Evolutionary conservation across 2,329 filamentous ascomycete genomes (phyloP), one percentile per base, ranked within the genome.

Genomic region (Cordyceps fumosorosea): DNA sequence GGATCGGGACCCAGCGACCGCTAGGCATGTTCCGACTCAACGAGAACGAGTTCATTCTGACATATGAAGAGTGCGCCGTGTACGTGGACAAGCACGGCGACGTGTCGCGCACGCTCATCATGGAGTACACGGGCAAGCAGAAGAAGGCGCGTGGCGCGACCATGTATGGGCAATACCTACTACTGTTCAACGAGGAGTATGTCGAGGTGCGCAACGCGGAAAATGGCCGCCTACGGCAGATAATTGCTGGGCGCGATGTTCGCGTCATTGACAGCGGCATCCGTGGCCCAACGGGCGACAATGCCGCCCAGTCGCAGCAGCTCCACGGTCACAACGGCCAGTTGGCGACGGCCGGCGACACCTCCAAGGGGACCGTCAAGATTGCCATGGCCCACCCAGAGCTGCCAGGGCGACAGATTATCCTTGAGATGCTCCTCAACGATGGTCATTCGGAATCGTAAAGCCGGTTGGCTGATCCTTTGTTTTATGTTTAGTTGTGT

Each of bases 11-110:
- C 67, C 90, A 96, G 70, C 85, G 87, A 62, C 93, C 95, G 0
- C 80, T 99, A 12, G 93, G 93, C 68, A 99, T 99, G 95, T 97
- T 99, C 81, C 87, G 93, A 47, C 85, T 99, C 60, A 93, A 89
- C 66, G 90, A 96, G 63, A 89, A 90, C 62, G 95, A 96, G 73
- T 99, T 98, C 76, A 80, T 99, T 29, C 86, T 97, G 55, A 91
- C 90, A 44, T 99, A 98, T 74, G 90, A 96, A 75, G 92, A 97
- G 74, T 98, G 93, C 69, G 95, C 93, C 20, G 93, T 99, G 10
- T 99, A 98, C 71, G 90, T 98, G 71, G 96, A 99, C 79, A 97
- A 98, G 76, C 92, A 98, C 74, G 95, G 95, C 67, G 95, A 99
- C 65, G 91, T 99, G 32, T 93, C 88, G 45, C 89, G 96, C 52